Percentiles rank a stretch among this genome's conserved stretches.
Evolutionary conservation across 345 rosid species (phyloP).

Genomic region (Populus euphratica): DNA sequence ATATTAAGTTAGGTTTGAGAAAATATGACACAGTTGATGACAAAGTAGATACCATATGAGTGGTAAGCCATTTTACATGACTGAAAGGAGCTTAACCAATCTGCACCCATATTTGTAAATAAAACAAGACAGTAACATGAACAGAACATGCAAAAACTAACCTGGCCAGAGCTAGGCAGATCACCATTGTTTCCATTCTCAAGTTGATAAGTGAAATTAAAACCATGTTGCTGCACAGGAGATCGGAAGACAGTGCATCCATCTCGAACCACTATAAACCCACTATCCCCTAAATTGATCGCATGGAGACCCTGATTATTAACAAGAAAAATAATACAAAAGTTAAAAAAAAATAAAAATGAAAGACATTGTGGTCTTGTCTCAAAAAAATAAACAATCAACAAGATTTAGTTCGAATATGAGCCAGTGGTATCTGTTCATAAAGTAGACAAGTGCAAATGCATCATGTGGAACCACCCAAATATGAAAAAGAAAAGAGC

Average conservation of each 20-base stretch:
- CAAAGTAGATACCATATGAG: not conserved
- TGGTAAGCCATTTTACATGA: not conserved
- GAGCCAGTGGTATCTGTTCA: not conserved
- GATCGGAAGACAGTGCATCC: constrained; percentile 88
- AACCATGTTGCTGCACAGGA: constrained; percentile 94
- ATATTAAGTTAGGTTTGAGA: not conserved
- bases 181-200: constrained; percentile 80
- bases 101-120: not conserved
- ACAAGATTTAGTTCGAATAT: not conserved
- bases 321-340: not conserved
- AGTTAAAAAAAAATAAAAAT: not conserved
- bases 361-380: not conserved
- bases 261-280: constrained; percentile 94
- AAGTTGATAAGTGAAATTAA: constrained; percentile 90
- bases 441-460: not conserved
- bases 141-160: constrained; percentile 21
- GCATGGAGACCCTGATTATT: constrained; percentile 59
- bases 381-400: not conserved
- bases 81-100: not conserved
- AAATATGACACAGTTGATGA: not conserved
- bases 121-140: not conserved
- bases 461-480: not conserved
- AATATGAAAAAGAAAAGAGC: not conserved
- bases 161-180: constrained; percentile 97
- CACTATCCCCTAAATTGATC: constrained; percentile 93